Evolutionary conservation across 2,329 filamentous ascomycete genomes (phyloP).

Genomic region (Malbranchea zuffiana): DNA sequence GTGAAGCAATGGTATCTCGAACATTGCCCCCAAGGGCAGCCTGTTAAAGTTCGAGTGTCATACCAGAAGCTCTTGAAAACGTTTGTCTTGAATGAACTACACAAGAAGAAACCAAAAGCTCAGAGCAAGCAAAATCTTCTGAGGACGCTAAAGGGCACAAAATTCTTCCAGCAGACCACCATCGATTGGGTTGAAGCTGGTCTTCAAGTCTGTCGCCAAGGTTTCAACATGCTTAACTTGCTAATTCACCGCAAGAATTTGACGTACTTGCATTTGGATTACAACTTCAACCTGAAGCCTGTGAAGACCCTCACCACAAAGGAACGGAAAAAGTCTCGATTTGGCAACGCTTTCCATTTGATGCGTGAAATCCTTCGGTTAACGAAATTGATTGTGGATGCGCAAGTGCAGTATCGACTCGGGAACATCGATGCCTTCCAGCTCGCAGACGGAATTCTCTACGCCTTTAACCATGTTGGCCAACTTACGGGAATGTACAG

Average conservation of each 20-base stretch:
- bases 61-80: conserved; percentile 97
- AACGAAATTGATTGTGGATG: conserved; percentile 96
- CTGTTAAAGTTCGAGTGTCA: conserved; percentile 93
- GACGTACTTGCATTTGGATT: conserved; percentile 95
- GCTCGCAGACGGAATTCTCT: conserved; percentile 94
- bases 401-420: conserved; percentile 92
- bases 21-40: conserved; percentile 80
- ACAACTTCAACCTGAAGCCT: conserved; percentile 98
- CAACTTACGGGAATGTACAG: conserved; percentile 99
- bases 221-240: conserved; percentile 98
- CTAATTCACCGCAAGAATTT: conserved; percentile 97
- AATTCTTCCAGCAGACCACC: conserved; percentile 98
- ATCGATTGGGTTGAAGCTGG: conserved; percentile 99
- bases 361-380: conserved; percentile 96
- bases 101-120: conserved; percentile 90
- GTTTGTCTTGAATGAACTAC: conserved; percentile 89
- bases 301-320: conserved; percentile 98
- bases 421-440: conserved; percentile 99
- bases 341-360: conserved; percentile 96
- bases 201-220: conserved; percentile 92
- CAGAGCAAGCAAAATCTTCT: conserved; percentile 90
- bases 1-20: conserved; percentile 99
- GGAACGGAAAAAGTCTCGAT: conserved; percentile 97
- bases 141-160: conserved; percentile 82
- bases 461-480: conserved; percentile 97